These are phyloP conservation scores for Myxozyma lipomycoides DNA, from an alignment of 805 yeast genomes.

Conservation along the genomic window DNA sequence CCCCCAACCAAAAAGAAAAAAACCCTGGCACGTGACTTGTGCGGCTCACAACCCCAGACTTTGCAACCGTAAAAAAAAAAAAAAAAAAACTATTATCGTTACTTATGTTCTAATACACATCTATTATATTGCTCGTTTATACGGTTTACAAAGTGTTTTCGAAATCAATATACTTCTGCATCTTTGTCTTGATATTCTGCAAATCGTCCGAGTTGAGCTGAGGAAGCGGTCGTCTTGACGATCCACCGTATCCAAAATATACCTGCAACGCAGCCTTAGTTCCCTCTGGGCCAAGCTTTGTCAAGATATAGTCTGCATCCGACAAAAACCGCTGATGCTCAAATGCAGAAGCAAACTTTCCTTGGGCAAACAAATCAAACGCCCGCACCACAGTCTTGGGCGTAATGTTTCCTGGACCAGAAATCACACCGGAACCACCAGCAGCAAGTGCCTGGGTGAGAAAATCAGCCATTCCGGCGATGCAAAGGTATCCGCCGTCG, in stretches of 20 bases:
- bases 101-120: too few relatives aligned
- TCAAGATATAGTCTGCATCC: constrained; percentile 42
- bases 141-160: constrained; percentile 1
- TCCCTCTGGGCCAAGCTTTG: constrained; percentile 28
- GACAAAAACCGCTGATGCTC: constrained; percentile 43
- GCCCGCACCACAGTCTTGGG: constrained; percentile 47
- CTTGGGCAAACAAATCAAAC: constrained; percentile 39
- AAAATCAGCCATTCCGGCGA: constrained; percentile 54
- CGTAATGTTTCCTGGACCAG: constrained; percentile 51
- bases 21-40: too few relatives aligned
- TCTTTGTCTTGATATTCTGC: constrained; percentile 1
- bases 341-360: constrained; percentile 45
- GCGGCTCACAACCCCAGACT: too few relatives aligned
- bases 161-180: constrained; percentile 6
- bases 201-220: not conserved
- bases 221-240: constrained; percentile 21
- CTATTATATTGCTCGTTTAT: not conserved
- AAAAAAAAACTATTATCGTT: too few relatives aligned
- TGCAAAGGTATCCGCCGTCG: constrained; percentile 42
- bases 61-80: too few relatives aligned
- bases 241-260: constrained; percentile 28
- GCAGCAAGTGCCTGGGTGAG: constrained; percentile 47
- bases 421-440: constrained; percentile 50
- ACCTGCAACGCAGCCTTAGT: constrained; percentile 27
- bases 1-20: too few relatives aligned